Base-by-base conservation (phyloP, 331 rosid species). In the Erythrophleum ivorense region DNA sequence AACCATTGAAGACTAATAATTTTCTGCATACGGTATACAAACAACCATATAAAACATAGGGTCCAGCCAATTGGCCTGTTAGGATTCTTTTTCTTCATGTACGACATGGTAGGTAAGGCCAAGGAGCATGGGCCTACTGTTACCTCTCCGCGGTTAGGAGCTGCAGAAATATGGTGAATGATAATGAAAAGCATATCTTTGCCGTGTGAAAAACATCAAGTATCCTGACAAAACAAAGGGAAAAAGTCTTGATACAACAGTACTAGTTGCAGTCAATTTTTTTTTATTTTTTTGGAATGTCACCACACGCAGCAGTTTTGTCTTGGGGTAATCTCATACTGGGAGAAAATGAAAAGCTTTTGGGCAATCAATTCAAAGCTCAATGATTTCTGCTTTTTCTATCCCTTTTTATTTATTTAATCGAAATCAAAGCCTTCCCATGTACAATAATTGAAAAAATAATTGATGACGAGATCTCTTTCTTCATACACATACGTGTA, bases 141-240 rank as follows among this genome's bases (percentile, higher is more conserved):
- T 79, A 71, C 84, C 81, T 41, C 45, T 80, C 57, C 76, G 18
- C 52, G 81, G 49, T 59, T 72, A 69, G 71, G 63, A 43, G 60
- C 19, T 10, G 84, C 77, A 81, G 77, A 81, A 73, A 73, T 45
- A 81, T 74, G 77, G 74, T 64, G 87, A 83, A 66, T 80, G 75
- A 80, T 87, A 84, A 62, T 86, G 71, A 31, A 73, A 76, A 45
- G 63, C 46, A 83, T 76, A 83, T 86, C 84, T 81, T 54, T 84
- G 87, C 86, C 82, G 90, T 87, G 87, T 84, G 72, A 36, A 76
- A 80, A 83, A 83, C 40, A 72, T 15, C 52, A 77, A 83, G 68
- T 66, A 50, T 54, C 36, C 89, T 85, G 87, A 68, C 85, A 84
- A 19, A 81, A 70, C 82, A 33, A 67, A 21, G 58, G 74, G 83